A percentile compares a stretch with the other conserved stretches of the same genome.
These are phyloP conservation scores for Penicillium waksmanii DNA, from an alignment of 495 filamentous ascomycete species.

Conservation along the genomic window DNA sequence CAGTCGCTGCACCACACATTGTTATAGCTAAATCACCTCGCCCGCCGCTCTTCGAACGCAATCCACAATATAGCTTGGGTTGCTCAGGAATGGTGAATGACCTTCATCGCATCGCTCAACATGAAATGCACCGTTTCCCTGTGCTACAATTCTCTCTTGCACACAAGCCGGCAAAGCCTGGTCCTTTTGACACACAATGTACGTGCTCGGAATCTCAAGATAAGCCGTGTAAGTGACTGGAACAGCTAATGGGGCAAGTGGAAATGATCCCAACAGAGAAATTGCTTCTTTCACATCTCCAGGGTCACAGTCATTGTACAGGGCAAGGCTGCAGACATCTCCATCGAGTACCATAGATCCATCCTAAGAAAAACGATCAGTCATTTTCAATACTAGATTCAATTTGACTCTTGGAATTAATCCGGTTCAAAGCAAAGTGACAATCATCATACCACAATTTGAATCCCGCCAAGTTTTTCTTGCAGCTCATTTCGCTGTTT, in stretches of 20 bases:
- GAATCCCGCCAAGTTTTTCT: slow-evolving; percentile 22
- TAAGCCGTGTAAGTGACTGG: slow-evolving; percentile 36
- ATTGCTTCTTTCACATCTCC: slow-evolving; percentile 27
- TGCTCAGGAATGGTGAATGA: slow-evolving; percentile 37
- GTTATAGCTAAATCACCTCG: slow-evolving; percentile 16
- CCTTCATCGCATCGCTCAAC: slow-evolving; percentile 36
- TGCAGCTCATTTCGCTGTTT: slow-evolving; percentile 21
- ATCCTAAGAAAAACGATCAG: slow-evolving; percentile 19
- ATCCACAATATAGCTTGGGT: slow-evolving; percentile 29
- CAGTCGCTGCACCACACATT: too few relatives aligned
- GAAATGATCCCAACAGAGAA: slow-evolving; percentile 30
- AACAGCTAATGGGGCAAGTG: slow-evolving; percentile 26
- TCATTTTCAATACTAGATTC: neutral
- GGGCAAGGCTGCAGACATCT: slow-evolving; percentile 18
- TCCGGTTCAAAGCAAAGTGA: neutral
- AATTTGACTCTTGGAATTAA: too few relatives aligned
- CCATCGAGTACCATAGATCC: slow-evolving; percentile 30
- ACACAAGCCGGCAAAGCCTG: slow-evolving; percentile 26
- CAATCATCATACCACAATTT: slow-evolving; percentile 17
- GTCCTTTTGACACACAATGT: slow-evolving; percentile 41
- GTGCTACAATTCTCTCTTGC: slow-evolving; percentile 33
- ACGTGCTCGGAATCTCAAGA: slow-evolving; percentile 35
- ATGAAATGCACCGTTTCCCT: slow-evolving; percentile 25
- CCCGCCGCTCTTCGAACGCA: slow-evolving; percentile 31
- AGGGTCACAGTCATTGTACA: slow-evolving; percentile 30